These are phyloP conservation scores for Fusarium luffae DNA, from an alignment of 2,329 filamentous ascomycete genomes.

Conservation along the genomic window DNA sequence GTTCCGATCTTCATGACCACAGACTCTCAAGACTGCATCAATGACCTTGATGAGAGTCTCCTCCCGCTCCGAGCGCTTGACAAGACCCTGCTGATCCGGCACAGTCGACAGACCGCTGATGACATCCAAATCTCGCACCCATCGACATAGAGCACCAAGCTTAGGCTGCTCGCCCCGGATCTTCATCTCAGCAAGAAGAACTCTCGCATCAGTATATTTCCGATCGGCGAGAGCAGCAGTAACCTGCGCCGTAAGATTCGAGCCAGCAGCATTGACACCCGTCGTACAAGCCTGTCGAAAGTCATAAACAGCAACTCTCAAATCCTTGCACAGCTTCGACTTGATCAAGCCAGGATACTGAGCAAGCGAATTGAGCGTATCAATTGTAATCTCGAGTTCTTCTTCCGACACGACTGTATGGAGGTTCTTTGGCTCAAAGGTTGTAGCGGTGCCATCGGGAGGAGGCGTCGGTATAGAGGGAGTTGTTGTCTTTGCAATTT, in stretches of 20 bases:
- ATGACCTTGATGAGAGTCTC: slow-evolving; percentile 69
- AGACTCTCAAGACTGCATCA: slow-evolving; percentile 72
- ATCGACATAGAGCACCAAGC: slow-evolving; percentile 75
- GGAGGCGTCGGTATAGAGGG: slow-evolving; percentile 49
- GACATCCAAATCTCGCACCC: slow-evolving; percentile 77
- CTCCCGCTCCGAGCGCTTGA: slow-evolving; percentile 58
- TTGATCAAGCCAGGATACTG: slow-evolving; percentile 72
- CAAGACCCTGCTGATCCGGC: slow-evolving; percentile 54
- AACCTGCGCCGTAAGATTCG: slow-evolving; percentile 74
- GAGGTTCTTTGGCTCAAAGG: slow-evolving; percentile 61
- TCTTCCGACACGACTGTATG: slow-evolving; percentile 68
- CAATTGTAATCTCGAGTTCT: slow-evolving; percentile 74
- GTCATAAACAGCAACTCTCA: slow-evolving; percentile 74
- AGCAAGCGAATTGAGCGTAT: slow-evolving; percentile 69
- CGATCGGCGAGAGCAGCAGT: slow-evolving; percentile 73
- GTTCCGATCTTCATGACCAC: slow-evolving; percentile 68
- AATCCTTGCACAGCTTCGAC: slow-evolving; percentile 73
- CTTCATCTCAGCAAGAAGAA: slow-evolving; percentile 76
- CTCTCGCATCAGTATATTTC: slow-evolving; percentile 71
- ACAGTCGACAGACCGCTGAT: slow-evolving; percentile 72
- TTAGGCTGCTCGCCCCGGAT: slow-evolving; percentile 74
- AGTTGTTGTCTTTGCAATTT: slow-evolving; percentile 51
- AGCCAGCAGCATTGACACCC: slow-evolving; percentile 68
- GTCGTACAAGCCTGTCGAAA: slow-evolving; percentile 77
- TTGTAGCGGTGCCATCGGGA: slow-evolving; percentile 48